These are phyloP conservation scores for Delitschia confertaspora DNA, from an alignment of 495 filamentous ascomycete genomes.

Conservation along the genomic window DNA sequence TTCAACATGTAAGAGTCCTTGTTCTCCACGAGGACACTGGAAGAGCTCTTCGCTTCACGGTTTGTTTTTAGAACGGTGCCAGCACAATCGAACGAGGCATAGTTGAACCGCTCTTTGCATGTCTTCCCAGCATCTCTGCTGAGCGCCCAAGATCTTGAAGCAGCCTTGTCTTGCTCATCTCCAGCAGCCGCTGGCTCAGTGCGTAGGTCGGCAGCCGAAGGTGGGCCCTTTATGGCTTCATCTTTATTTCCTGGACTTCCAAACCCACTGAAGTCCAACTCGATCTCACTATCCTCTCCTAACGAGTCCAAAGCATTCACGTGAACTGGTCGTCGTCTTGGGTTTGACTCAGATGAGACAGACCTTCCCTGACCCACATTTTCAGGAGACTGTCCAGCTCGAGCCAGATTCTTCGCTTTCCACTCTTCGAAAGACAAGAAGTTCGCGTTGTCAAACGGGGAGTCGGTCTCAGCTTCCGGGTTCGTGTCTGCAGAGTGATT, in stretches of 20 bases:
- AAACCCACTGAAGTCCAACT: slow-evolving; percentile 75
- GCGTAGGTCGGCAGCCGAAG: slow-evolving; percentile 1
- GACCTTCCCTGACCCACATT: slow-evolving; percentile 49
- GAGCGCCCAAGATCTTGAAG: slow-evolving; percentile 47
- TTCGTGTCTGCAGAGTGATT: slow-evolving; percentile 11
- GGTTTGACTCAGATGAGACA: slow-evolving; percentile 34
- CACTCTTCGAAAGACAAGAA: slow-evolving; percentile 98
- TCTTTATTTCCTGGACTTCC: slow-evolving; percentile 27
- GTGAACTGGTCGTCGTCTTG: slow-evolving; percentile 43
- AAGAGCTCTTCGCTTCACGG: slow-evolving; percentile 68
- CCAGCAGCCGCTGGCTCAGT: slow-evolving; percentile 6
- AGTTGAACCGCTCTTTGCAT: slow-evolving; percentile 91
- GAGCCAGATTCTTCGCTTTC: slow-evolving; percentile 88
- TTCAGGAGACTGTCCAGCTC: slow-evolving; percentile 74
- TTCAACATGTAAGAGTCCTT: slow-evolving; percentile 99
- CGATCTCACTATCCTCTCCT: slow-evolving; percentile 85
- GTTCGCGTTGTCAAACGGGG: slow-evolving; percentile 67
- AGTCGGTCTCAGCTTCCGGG: slow-evolving; percentile 46
- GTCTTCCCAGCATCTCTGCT: slow-evolving; percentile 92
- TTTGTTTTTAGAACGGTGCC: slow-evolving; percentile 91
- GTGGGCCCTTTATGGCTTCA: not conserved
- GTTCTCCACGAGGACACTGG: slow-evolving; percentile 83
- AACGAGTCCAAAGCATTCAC: slow-evolving; percentile 62
- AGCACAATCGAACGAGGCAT: slow-evolving; percentile 92
- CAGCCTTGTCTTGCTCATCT: slow-evolving; percentile 36